These are phyloP conservation scores for Xylaria nigripes DNA, from an alignment of 495 filamentous ascomycete species.

Conservation along the genomic window DNA sequence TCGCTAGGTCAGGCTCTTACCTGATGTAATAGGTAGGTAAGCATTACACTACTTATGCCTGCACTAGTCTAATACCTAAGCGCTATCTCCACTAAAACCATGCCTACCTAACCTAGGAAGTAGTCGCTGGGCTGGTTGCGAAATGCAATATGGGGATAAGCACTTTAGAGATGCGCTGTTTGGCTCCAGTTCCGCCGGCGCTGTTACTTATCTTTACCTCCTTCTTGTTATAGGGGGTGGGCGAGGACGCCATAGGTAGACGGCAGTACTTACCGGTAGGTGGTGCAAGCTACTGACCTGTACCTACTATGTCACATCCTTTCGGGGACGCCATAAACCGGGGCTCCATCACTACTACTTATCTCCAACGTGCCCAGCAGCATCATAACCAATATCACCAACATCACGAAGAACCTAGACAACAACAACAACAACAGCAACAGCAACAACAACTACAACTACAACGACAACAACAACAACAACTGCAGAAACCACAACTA, in stretches of 20 bases:
- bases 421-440: not conserved
- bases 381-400: not conserved
- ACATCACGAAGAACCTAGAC: not conserved
- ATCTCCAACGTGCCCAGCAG: not conserved
- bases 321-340: slow-evolving; percentile 3
- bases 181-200: too few species aligned
- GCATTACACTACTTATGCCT: too few species aligned
- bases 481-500: not conserved
- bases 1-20: too few species aligned
- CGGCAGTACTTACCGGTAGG: not conserved
- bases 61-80: too few species aligned
- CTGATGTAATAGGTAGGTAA: too few species aligned
- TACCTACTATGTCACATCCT: slow-evolving; percentile 11
- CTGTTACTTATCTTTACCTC: too few species aligned
- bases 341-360: slow-evolving; percentile 8
- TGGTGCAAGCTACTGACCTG: not conserved
- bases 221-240: not conserved
- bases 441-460: not conserved
- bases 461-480: not conserved
- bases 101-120: not conserved
- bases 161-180: not conserved
- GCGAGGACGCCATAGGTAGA: not conserved
- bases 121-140: not conserved
- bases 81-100: too few species aligned
- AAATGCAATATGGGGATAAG: slow-evolving; percentile 9